Conservation (phyloP, 2,329 filamentous ascomycete species). For the Xylaria sp. region DNA sequence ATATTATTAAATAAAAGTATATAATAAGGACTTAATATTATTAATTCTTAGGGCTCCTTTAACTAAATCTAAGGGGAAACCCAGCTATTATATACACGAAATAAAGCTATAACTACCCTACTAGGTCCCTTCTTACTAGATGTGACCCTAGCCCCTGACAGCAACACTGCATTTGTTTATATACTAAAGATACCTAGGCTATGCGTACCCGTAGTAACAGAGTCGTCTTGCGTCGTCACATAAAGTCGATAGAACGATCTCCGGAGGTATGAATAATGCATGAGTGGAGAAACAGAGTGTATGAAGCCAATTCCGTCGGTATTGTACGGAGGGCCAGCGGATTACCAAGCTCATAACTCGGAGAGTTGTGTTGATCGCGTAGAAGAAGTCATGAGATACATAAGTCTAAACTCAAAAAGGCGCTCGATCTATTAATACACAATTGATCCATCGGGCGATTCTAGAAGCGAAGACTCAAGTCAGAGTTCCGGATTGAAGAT, state of each 20-base stretch:
- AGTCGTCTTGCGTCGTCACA: background rate
- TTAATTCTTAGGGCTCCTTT: too few relatives aligned
- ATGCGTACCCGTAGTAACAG: background rate
- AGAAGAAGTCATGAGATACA: background rate
- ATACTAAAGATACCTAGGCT: background rate
- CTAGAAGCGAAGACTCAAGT: background rate
- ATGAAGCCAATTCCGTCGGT: slow-evolving; percentile 9
- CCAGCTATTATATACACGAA: too few relatives aligned
- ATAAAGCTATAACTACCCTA: too few relatives aligned
- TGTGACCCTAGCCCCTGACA: too few relatives aligned
- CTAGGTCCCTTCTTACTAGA: too few relatives aligned
- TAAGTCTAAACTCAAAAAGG: background rate
- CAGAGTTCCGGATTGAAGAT: background rate
- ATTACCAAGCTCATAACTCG: background rate
- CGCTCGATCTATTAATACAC: too few relatives aligned
- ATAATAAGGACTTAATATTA: too few relatives aligned
- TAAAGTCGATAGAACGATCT: background rate
- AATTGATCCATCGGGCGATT: too few relatives aligned
- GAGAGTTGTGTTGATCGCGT: background rate
- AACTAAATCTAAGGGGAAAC: too few relatives aligned
- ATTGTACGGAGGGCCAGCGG: background rate
- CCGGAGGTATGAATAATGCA: background rate
- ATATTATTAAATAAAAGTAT: too few relatives aligned
- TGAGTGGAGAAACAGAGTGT: background rate
- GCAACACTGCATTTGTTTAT: slow-evolving; percentile 4